Percentiles rank a stretch among this genome's conserved stretches.
Conservation (phyloP, 2,329 filamentous ascomycete species). For the Chrysoporthe deuterocubensis region DNA sequence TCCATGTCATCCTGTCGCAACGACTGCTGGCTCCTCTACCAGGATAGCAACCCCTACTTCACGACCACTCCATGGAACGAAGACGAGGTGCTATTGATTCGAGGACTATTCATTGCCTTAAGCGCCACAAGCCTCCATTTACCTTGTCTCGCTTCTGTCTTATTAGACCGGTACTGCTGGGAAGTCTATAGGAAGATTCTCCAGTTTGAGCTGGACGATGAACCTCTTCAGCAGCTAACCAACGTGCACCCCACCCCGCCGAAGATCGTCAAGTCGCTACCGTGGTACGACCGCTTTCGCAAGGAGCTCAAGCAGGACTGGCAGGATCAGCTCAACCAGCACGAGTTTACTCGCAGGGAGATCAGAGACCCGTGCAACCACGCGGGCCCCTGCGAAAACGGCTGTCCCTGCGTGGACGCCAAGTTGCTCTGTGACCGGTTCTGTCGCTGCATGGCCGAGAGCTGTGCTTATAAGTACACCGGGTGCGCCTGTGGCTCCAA, state of each 20-base stretch:
- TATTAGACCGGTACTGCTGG: slow-evolving; percentile 56
- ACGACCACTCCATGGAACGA: slow-evolving; percentile 50
- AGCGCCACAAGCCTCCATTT: slow-evolving; percentile 32
- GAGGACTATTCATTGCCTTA: slow-evolving; percentile 45
- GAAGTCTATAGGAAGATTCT: slow-evolving; percentile 53
- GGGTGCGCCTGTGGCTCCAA: slow-evolving; percentile 66
- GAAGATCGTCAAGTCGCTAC: slow-evolving; percentile 50
- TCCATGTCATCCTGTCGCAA: slow-evolving; percentile 38
- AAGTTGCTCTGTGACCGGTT: slow-evolving; percentile 73
- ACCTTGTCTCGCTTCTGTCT: slow-evolving; percentile 54
- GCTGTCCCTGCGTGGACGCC: slow-evolving; percentile 66
- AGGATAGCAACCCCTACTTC: slow-evolving; percentile 38
- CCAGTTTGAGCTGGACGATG: slow-evolving; percentile 41
- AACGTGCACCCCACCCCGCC: slow-evolving; percentile 34
- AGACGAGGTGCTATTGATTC: slow-evolving; percentile 53
- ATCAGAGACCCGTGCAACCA: slow-evolving; percentile 70
- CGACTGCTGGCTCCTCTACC: slow-evolving; percentile 48
- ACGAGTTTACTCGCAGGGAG: slow-evolving; percentile 60
- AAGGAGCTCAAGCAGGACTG: slow-evolving; percentile 59
- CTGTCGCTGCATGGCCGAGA: slow-evolving; percentile 65
- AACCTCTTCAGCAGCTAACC: slow-evolving; percentile 34
- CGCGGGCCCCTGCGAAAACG: slow-evolving; percentile 65
- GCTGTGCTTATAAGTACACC: slow-evolving; percentile 66
- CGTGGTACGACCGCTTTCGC: slow-evolving; percentile 61
- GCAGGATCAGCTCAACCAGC: slow-evolving; percentile 58